Evolutionary conservation across 495 filamentous ascomycete genomes (phyloP).

Genomic region (Staphylotrichum longicolle): DNA sequence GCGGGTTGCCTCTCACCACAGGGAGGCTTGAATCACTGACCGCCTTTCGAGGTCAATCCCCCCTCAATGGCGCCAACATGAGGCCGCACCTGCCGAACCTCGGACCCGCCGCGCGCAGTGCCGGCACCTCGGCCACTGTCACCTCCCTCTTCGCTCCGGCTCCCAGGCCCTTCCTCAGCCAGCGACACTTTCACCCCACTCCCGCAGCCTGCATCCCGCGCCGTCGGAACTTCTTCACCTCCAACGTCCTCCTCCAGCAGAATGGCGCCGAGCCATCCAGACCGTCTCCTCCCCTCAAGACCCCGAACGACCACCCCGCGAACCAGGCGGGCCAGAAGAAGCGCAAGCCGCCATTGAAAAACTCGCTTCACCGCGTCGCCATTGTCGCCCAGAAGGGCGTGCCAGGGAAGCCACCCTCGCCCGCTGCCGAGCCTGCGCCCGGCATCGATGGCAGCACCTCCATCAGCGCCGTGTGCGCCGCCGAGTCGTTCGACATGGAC

Average conservation of each 20-base stretch:
- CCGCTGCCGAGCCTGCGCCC: slow-evolving; percentile 14
- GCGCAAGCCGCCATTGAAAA: slow-evolving; percentile 46
- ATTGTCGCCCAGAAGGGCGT: slow-evolving; percentile 42
- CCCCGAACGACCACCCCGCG: slow-evolving; percentile 3
- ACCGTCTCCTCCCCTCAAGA: slow-evolving; percentile 10
- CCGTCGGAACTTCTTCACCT: slow-evolving; percentile 43
- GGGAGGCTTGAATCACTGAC: too few relatives aligned
- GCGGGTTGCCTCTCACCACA: too few relatives aligned
- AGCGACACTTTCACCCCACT: slow-evolving; percentile 35
- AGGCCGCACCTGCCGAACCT: slow-evolving; percentile 26
- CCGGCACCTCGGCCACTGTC: slow-evolving; percentile 1
- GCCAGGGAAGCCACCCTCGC: slow-evolving; percentile 21
- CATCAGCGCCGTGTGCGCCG: slow-evolving; percentile 79
- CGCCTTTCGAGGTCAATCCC: background rate
- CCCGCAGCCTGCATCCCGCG: slow-evolving; percentile 28
- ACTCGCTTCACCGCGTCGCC: slow-evolving; percentile 44
- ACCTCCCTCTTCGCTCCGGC: slow-evolving; percentile 10
- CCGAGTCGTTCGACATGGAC: slow-evolving; percentile 81
- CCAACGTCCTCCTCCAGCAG: slow-evolving; percentile 37
- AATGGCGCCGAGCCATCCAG: slow-evolving; percentile 26
- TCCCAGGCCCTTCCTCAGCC: slow-evolving; percentile 11
- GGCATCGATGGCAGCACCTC: slow-evolving; percentile 44
- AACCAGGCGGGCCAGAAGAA: slow-evolving; percentile 33
- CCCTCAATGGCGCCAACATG: slow-evolving; percentile 34
- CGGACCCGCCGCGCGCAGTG: slow-evolving; percentile 17